phyloP scores from a whole-genome alignment of 768 basidiomycete genomes.

The Flagelloscypha sp. region DNA sequence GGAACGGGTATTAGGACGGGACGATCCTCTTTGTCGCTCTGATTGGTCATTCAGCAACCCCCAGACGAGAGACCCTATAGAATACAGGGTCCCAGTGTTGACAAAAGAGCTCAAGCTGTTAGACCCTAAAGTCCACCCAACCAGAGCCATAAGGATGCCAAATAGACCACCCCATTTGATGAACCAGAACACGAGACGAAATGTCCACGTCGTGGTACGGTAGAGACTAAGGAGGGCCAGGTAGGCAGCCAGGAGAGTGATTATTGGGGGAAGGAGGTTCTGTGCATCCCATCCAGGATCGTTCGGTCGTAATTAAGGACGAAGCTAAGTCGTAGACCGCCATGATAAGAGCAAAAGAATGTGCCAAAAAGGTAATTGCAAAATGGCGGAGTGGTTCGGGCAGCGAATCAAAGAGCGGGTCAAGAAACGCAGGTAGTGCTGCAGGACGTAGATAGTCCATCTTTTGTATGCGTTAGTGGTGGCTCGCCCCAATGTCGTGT shows the following conservation, averaged over 20 bases:
- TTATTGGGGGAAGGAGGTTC: constrained; percentile 61
- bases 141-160: constrained; percentile 40
- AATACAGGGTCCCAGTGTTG: too few species aligned
- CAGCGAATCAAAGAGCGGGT: constrained; percentile 44
- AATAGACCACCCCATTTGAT: constrained; percentile 71
- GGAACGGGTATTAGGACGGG: constrained; percentile 12
- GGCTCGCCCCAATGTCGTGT: constrained; percentile 1
- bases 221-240: constrained; percentile 70
- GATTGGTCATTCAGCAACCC: too few species aligned
- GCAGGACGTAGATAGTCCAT: constrained; percentile 33
- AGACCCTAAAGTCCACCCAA: constrained; percentile 47
- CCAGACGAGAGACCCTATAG: too few species aligned
- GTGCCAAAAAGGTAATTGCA: constrained; percentile 41
- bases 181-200: constrained; percentile 59
- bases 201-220: constrained; percentile 69
- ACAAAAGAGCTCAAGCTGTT: too few species aligned
- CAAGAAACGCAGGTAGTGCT: constrained; percentile 45
- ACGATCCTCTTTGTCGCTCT: too few species aligned
- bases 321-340: constrained; percentile 40
- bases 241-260: constrained; percentile 66
- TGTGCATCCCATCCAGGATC: constrained; percentile 61
- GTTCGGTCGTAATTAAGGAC: constrained; percentile 41
- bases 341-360: constrained; percentile 41
- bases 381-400: constrained; percentile 50
- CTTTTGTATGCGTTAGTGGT: constrained; percentile 7